Percentiles rank a stretch among this genome's conserved stretches.
These are phyloP conservation scores for Mrakia hoshinonis DNA, from an alignment of 768 basidiomycete species.

Conservation along the genomic window DNA sequence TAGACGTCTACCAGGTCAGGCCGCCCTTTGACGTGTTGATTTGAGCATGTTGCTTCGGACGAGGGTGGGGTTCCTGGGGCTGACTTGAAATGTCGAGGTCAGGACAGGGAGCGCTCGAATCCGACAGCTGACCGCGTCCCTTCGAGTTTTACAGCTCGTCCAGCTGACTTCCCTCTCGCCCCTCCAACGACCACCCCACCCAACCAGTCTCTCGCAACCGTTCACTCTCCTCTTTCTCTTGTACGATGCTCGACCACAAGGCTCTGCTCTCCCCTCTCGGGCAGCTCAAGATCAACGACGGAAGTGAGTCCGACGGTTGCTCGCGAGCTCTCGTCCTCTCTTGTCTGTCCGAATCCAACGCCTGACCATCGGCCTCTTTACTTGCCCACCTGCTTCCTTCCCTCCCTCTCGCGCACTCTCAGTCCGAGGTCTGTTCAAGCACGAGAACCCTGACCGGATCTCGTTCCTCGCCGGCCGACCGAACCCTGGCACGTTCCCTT, in stretches of 20 bases:
- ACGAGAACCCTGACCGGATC: slow-evolving; percentile 62
- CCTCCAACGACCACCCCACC: no score
- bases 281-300: slow-evolving; percentile 28
- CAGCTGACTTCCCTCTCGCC: no score
- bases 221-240: neutral
- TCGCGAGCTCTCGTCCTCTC: neutral
- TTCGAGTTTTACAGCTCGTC: no score
- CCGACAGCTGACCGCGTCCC: no score
- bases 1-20: no score
- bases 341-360: no score
- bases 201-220: no score
- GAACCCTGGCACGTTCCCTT: slow-evolving; percentile 81
- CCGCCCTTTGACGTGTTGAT: no score
- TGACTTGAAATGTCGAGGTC: no score
- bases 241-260: slow-evolving; percentile 24
- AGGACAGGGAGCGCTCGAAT: no score
- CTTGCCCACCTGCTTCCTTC: neutral
- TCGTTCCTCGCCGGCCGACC: slow-evolving; percentile 69
- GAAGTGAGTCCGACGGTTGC: slow-evolving; percentile 22
- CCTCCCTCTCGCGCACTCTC: neutral
- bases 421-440: slow-evolving; percentile 61
- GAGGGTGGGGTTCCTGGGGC: no score
- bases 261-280: slow-evolving; percentile 28
- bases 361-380: neutral
- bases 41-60: no score